These are phyloP conservation scores for Zygoascus tannicola DNA, from an alignment of 805 yeast species.

Conservation along the genomic window DNA sequence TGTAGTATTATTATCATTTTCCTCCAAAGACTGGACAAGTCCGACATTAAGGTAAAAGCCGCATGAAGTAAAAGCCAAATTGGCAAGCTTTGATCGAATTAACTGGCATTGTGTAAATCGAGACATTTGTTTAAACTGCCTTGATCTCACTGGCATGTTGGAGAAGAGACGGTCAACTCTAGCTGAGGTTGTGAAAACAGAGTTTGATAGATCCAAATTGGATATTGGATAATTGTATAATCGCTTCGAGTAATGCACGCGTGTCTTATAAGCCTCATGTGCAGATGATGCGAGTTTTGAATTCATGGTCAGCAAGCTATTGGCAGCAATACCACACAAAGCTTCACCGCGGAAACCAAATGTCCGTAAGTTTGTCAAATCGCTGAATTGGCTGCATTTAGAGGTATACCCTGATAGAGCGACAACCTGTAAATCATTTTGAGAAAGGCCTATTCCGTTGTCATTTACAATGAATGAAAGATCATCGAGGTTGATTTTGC, in stretches of 20 bases:
- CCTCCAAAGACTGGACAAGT: too few relatives aligned
- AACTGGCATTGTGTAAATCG: too few relatives aligned
- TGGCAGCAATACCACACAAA: conserved; percentile 34
- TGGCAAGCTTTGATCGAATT: too few relatives aligned
- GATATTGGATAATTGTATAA: background rate
- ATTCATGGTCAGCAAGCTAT: conserved; percentile 33
- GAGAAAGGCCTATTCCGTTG: conserved; percentile 53
- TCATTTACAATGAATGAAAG: conserved; percentile 35
- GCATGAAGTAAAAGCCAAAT: background rate
- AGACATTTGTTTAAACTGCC: background rate
- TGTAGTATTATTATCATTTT: too few relatives aligned
- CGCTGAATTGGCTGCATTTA: conserved; percentile 29
- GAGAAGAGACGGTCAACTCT: conserved; percentile 16
- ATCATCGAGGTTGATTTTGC: conserved; percentile 7
- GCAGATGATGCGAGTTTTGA: conserved; percentile 29
- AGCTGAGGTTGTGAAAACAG: conserved; percentile 14
- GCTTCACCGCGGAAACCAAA: conserved; percentile 43
- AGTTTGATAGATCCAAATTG: background rate
- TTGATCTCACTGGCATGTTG: conserved; percentile 20
- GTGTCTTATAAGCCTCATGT: conserved; percentile 6
- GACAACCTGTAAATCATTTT: conserved; percentile 34
- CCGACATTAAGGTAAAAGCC: background rate
- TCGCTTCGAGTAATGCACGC: conserved; percentile 9
- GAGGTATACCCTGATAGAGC: conserved; percentile 41
- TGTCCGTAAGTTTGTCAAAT: conserved; percentile 19